phyloP scores from a whole-genome alignment of 768 basidiomycete species.

The Tubosaeta sp. region DNA sequence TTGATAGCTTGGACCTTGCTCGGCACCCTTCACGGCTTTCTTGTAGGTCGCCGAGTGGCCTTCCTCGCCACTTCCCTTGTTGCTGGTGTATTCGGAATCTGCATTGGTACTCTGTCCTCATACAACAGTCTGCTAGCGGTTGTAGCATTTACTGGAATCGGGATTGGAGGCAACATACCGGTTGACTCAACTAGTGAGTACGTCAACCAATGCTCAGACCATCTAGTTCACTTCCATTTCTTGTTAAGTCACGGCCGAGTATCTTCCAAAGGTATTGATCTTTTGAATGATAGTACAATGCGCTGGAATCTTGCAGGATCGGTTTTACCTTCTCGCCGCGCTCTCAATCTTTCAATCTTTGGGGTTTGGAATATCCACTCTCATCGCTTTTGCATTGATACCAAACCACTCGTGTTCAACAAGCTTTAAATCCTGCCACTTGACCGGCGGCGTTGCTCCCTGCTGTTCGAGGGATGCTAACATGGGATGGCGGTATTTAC shows the following conservation, averaged over 20 bases:
- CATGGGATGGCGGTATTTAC: constrained; percentile 20
- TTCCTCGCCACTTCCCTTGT: constrained; percentile 15
- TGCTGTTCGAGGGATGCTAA: constrained; percentile 15
- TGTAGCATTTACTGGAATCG: constrained; percentile 9
- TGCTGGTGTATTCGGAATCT: constrained; percentile 12
- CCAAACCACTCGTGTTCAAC: constrained; percentile 14
- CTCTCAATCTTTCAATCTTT: constrained; percentile 8
- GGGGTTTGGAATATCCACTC: neutral
- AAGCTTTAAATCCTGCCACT: constrained; percentile 6
- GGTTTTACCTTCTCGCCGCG: constrained; percentile 14
- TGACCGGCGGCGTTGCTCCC: constrained; percentile 10
- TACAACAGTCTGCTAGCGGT: constrained; percentile 9
- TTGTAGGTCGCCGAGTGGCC: constrained; percentile 12
- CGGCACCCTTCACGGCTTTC: neutral
- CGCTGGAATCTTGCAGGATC: constrained; percentile 5
- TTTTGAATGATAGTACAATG: neutral
- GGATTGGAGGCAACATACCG: constrained; percentile 13
- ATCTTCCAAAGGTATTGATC: constrained; percentile 10
- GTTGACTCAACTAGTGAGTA: constrained; percentile 14
- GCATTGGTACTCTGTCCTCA: constrained; percentile 9
- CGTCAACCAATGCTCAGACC: too few species aligned
- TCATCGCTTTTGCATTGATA: constrained; percentile 10
- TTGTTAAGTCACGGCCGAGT: constrained; percentile 10
- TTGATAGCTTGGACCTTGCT: neutral
- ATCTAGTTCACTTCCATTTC: neutral